These are phyloP conservation scores for Neurospora tetraspora DNA, from an alignment of 495 filamentous ascomycete genomes.

Conservation along the genomic window DNA sequence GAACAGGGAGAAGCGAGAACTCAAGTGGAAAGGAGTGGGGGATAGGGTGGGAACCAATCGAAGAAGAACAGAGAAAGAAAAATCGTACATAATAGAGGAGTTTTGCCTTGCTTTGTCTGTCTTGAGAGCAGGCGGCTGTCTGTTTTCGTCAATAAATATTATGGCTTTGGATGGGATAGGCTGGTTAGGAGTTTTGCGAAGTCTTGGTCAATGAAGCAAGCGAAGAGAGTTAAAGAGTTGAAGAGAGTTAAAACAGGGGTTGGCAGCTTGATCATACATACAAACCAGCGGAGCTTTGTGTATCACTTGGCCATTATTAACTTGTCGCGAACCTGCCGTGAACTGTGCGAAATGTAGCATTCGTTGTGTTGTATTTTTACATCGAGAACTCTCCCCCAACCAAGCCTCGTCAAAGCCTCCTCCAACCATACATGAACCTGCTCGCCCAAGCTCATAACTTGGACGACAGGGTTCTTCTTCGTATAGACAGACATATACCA, in stretches of 20 bases:
- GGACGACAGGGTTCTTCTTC: not conserved
- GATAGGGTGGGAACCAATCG: not conserved
- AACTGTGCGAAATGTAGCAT: not conserved
- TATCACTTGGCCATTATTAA: not conserved
- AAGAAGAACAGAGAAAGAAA: not conserved
- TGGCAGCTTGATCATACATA: not conserved
- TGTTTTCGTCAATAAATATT: not conserved
- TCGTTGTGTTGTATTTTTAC: not conserved
- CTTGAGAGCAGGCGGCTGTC: not conserved
- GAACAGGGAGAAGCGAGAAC: not conserved
- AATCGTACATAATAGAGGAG: not conserved
- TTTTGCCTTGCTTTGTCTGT: not conserved
- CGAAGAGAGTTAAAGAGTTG: not conserved
- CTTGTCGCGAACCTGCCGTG: not conserved
- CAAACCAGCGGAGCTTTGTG: too few species aligned
- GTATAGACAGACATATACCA: not conserved
- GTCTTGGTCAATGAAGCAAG: not conserved
- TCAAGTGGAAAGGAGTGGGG: not conserved
- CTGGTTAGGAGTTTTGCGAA: not conserved
- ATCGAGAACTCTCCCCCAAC: not conserved
- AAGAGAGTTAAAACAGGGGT: not conserved
- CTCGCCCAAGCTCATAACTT: not conserved
- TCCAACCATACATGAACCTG: not conserved
- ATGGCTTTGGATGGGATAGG: not conserved
- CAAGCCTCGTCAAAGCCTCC: not conserved